These are phyloP conservation scores for Polyplosphaeria fusca DNA, from an alignment of 495 filamentous ascomycete species.

Conservation along the genomic window DNA sequence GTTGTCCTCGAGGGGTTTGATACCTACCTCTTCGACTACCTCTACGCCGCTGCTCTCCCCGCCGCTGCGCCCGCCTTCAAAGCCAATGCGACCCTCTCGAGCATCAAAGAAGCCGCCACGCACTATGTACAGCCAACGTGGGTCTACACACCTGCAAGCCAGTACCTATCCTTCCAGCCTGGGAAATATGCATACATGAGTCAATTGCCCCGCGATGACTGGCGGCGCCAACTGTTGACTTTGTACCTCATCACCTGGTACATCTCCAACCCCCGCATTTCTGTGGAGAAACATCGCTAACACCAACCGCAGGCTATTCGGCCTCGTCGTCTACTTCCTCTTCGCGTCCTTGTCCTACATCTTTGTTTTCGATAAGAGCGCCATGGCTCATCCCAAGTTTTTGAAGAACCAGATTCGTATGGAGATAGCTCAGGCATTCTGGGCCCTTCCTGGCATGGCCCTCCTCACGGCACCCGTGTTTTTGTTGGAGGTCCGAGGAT, in stretches of 20 bases:
- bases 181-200: constrained; percentile 78
- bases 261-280: constrained; percentile 17
- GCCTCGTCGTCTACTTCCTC: constrained; percentile 77
- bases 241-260: constrained; percentile 86
- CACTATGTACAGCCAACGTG: constrained; percentile 44
- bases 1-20: constrained; percentile 83
- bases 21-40: constrained; percentile 75
- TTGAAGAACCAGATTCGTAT: constrained; percentile 87
- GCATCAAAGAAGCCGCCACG: constrained; percentile 36
- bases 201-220: constrained; percentile 73
- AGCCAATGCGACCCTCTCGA: constrained; percentile 37
- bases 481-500: constrained; percentile 77
- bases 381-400: constrained; percentile 87
- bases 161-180: constrained; percentile 67
- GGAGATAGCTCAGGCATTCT: constrained; percentile 78
- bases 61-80: constrained; percentile 50
- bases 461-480: constrained; percentile 80
- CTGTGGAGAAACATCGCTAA: constrained; percentile 13
- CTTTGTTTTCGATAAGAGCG: constrained; percentile 91
- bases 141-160: constrained; percentile 69
- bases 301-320: constrained; percentile 67
- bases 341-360: constrained; percentile 80
- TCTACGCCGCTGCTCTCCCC: constrained; percentile 74
- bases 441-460: constrained; percentile 77
- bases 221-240: constrained; percentile 70